Base-by-base conservation (phyloP, 345 rosid genomes). In the Salix dunnii region DNA sequence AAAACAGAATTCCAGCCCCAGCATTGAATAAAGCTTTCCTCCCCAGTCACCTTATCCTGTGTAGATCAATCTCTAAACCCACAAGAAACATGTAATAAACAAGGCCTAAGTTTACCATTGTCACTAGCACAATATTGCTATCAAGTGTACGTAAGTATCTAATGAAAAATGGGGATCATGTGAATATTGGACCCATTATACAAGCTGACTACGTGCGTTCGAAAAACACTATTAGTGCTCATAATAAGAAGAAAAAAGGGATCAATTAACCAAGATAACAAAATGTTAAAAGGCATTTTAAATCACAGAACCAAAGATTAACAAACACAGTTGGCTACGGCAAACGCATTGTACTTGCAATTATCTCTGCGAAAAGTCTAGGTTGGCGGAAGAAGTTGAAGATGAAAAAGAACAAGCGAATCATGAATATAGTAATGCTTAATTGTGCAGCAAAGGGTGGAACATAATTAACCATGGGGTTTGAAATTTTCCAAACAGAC, bases 11-110 rank as follows among this genome's bases (percentile, higher is more conserved):
- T 2, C 81, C 71, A 0, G 63, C 61, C 0, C 46, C 14, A 1
- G 78, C 82, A 74, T 68, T 76, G 65, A 16, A 36, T 8, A 74
- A 3, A 3, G 84, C 68, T 36, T 70, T 79, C 61, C 33, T 70
- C 27, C 40, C 78, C 14, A 81, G 62, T 8, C 53, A 27, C 30
- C 48, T 73, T 1, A 81, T 11, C 12, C 58, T 53, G 5, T 71
- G 38, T 25, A 84, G 31, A 40, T 81, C 87, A 78, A 84, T 81
- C 74, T 84, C 87, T 46, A 81, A 70, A 4, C 87, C 87, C 20
- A 81, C 78, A 17, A 84, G 68, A 74, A 84, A 84, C 81, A 81
- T 79, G 49, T 79, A 81, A 33, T 79, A 76, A 65, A 78, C 79
- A 4, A 79, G 30, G n/a, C 78, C 82, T 13, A 79, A n/a, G 2